Percentiles rank a stretch among this genome's conserved stretches.
Evolutionary conservation across 1,284 basidiomycete species (phyloP).

Genomic region (Papiliotrema nemorosa): DNA sequence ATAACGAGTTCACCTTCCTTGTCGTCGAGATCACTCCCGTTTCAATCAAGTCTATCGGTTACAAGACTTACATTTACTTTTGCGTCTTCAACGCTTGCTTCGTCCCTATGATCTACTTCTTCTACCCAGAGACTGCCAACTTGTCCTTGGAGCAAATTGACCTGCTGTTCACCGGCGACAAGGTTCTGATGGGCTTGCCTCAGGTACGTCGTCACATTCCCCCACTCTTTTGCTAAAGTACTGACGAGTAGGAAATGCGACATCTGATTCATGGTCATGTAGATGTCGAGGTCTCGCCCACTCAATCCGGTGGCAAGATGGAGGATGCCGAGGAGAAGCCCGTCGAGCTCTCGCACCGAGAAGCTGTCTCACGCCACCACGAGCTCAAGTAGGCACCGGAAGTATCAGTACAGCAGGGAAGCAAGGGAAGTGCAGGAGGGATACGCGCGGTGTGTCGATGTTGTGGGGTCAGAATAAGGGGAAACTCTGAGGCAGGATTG

Average conservation of each 20-base stretch:
- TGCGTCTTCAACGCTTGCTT: slow-evolving; percentile 29
- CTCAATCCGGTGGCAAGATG: not conserved
- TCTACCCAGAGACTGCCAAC: slow-evolving; percentile 28
- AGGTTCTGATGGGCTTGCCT: slow-evolving; percentile 13
- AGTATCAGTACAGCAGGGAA: not conserved
- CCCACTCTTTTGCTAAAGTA: not conserved
- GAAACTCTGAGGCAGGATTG: too few species aligned
- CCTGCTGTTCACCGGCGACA: slow-evolving; percentile 20
- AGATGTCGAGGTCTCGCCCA: not conserved
- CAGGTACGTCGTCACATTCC: slow-evolving; percentile 6
- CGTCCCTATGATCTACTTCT: slow-evolving; percentile 29
- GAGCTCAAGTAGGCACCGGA: not conserved
- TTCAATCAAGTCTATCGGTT: slow-evolving; percentile 24
- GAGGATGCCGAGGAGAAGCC: not conserved
- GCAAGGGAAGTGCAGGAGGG: not conserved
- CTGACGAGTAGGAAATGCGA: not conserved
- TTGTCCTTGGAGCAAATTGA: slow-evolving; percentile 24
- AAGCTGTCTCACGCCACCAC: not conserved
- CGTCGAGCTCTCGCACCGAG: not conserved
- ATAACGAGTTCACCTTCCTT: slow-evolving; percentile 18
- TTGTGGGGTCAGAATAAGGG: not conserved
- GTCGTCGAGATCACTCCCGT: slow-evolving; percentile 32
- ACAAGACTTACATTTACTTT: slow-evolving; percentile 29
- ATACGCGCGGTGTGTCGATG: not conserved
- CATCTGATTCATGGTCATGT: not conserved